Percentiles rank a stretch among this genome's conserved stretches.
Conservation (phyloP, 768 basidiomycete species). For the Lactifluus hygrophoroides region DNA sequence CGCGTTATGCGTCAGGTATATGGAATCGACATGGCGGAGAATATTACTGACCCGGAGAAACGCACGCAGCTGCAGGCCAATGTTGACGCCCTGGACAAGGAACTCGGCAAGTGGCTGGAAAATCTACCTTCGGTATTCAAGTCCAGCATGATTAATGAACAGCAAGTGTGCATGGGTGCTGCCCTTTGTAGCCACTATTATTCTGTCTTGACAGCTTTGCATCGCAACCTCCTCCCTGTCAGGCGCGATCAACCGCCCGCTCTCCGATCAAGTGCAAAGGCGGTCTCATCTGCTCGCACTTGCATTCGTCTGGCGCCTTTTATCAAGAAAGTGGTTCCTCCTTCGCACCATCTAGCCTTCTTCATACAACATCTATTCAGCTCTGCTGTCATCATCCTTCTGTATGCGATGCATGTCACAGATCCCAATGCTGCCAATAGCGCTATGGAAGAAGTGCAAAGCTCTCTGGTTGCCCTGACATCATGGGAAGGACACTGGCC, state of each 20-base stretch:
- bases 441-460: slow-evolving; percentile 78
- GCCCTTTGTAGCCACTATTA: slow-evolving; percentile 87
- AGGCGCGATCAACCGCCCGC: slow-evolving; percentile 60
- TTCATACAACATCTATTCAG: slow-evolving; percentile 88
- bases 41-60: slow-evolving; percentile 58
- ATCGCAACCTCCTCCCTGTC: slow-evolving; percentile 80
- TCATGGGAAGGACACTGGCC: slow-evolving; percentile 86
- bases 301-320: slow-evolving; percentile 81
- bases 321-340: slow-evolving; percentile 74
- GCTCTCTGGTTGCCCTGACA: slow-evolving; percentile 59
- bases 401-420: slow-evolving; percentile 78
- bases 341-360: slow-evolving; percentile 81
- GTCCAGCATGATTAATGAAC: slow-evolving; percentile 60
- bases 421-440: slow-evolving; percentile 55
- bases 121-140: slow-evolving; percentile 69
- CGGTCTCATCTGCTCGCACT: slow-evolving; percentile 75
- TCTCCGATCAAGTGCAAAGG: slow-evolving; percentile 68
- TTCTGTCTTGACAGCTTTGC: slow-evolving; percentile 77
- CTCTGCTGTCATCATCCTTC: slow-evolving; percentile 74
- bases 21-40: slow-evolving; percentile 66
- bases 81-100: slow-evolving; percentile 70
- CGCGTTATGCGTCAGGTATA: slow-evolving; percentile 78
- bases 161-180: slow-evolving; percentile 79
- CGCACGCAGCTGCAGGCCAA: slow-evolving; percentile 66
- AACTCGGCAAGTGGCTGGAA: slow-evolving; percentile 79